Base-by-base conservation (phyloP, 805 yeast species). In the Pichia paraexigua region DNA sequence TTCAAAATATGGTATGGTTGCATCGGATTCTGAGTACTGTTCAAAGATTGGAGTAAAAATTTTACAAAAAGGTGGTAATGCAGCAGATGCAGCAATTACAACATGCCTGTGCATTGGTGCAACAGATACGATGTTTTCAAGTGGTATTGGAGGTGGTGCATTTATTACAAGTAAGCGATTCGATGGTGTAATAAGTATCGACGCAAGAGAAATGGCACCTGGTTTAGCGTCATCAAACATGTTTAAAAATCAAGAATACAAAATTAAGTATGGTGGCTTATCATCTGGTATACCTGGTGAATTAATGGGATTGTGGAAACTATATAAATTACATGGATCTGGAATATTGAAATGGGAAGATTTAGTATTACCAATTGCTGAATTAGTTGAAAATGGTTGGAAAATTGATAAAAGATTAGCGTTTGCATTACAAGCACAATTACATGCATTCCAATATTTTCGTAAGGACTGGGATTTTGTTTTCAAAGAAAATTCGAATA, bases 91-190 rank as follows among this genome's bases (percentile, higher is more conserved):
- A 0, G 87, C 96, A 0, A 84, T 92, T 2, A 85, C 96, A 0
- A 86, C 87, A 13, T 88, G 95, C 0, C 72, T 92, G 28, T 92
- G 99, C 63, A 80, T 92, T 32, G 98, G 98, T 2, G 75, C 87
- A 49, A 69, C 88, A 22, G 87, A 87, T 62, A 82, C 89, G 56
- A 88, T 85, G 70, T 83, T 84, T 52, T 83, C 95, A 1, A 96
- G 97, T 0, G 83, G 92, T 43, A 97, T 97, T 9, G 98, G 98
- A 2, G 98, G 98, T 5, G 98, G 99, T 11, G 88, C 86, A 0
- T 89, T 79, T 59, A 84, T 86, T 43, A 76, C 82, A 65, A 40
- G 56, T 57, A 37, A 63, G 63, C 43, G 67, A 65, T 27, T 74
- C 13, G 73, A 75, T 9, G 74, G 75, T 1, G 78, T 84, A 1